Percentiles rank a stretch among this genome's conserved stretches.
Evolutionary conservation across 768 basidiomycete genomes (phyloP).

Genomic region (Rhodotorula toruloides): DNA sequence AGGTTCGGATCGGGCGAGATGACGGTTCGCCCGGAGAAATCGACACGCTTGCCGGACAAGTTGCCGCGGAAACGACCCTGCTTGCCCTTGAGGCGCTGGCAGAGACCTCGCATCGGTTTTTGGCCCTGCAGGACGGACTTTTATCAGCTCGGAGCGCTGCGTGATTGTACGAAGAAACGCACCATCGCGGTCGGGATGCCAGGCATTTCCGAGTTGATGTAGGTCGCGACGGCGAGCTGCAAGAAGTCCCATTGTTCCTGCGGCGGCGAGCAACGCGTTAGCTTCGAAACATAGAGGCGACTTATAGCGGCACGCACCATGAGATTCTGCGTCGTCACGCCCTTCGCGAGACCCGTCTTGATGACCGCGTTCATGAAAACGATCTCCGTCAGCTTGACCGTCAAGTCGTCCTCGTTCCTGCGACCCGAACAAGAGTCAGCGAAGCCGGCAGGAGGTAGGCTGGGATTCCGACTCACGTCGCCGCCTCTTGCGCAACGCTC

Average conservation of each 20-base stretch:
- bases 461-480: conserved; percentile 56
- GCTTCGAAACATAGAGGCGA: background rate
- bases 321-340: conserved; percentile 77
- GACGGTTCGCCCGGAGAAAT: conserved; percentile 96
- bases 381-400: conserved; percentile 94
- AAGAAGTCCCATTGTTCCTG: conserved; percentile 99
- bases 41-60: conserved; percentile 95
- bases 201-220: conserved; percentile 94
- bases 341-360: conserved; percentile 80
- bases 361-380: conserved; percentile 90
- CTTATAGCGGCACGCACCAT: conserved; percentile 61
- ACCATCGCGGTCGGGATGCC: conserved; percentile 57
- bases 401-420: conserved; percentile 96
- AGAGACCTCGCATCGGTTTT: conserved; percentile 95
- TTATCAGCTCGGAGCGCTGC: background rate
- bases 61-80: conserved; percentile 98
- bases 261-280: background rate
- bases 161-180: background rate
- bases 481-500: conserved; percentile 93
- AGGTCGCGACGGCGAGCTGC: conserved; percentile 90
- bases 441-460: no score
- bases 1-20: conserved; percentile 99
- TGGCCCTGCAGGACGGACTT: conserved; percentile 52
- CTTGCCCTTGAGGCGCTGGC: conserved; percentile 95
- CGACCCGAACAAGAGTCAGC: background rate